phyloP scores from a whole-genome alignment of 345 rosid species.

The Populus alba region DNA sequence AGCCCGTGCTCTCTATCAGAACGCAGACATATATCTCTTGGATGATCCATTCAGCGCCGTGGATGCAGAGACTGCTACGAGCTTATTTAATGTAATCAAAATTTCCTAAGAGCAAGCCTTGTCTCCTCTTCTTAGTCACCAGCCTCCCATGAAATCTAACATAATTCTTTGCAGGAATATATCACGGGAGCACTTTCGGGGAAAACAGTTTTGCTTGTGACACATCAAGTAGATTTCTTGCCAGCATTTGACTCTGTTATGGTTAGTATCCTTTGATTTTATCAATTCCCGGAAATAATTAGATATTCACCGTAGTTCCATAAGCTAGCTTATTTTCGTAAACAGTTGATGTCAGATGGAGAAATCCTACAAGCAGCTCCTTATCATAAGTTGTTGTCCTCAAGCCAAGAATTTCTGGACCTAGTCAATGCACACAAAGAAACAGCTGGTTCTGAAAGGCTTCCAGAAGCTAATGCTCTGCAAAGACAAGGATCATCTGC shows the following conservation, averaged over 20 bases:
- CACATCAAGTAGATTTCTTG: constrained; percentile 96
- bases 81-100: constrained; percentile 67
- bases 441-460: constrained; percentile 82
- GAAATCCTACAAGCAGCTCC: constrained; percentile 68
- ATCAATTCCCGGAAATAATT: not conserved
- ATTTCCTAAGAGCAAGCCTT: not conserved
- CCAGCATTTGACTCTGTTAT: constrained; percentile 83
- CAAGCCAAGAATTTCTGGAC: constrained; percentile 69
- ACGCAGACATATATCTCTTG: constrained; percentile 83
- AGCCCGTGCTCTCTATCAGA: constrained; percentile 92
- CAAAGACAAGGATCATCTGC: constrained; percentile 28
- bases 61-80: constrained; percentile 92
- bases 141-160: constrained; percentile 22
- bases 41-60: constrained; percentile 98
- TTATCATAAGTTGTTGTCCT: constrained; percentile 59
- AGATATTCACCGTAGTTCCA: not conserved
- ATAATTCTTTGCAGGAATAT: constrained; percentile 59
- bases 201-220: constrained; percentile 80
- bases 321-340: constrained; percentile 1
- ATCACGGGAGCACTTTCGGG: constrained; percentile 67
- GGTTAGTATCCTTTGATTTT: constrained; percentile 43
- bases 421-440: constrained; percentile 93
- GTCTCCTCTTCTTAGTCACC: not conserved
- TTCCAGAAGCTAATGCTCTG: constrained; percentile 37
- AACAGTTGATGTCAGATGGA: constrained; percentile 89